Evolutionary conservation across 768 basidiomycete genomes (phyloP), one percentile per base, ranked within the genome.

Genomic region (Boletellus sp.): DNA sequence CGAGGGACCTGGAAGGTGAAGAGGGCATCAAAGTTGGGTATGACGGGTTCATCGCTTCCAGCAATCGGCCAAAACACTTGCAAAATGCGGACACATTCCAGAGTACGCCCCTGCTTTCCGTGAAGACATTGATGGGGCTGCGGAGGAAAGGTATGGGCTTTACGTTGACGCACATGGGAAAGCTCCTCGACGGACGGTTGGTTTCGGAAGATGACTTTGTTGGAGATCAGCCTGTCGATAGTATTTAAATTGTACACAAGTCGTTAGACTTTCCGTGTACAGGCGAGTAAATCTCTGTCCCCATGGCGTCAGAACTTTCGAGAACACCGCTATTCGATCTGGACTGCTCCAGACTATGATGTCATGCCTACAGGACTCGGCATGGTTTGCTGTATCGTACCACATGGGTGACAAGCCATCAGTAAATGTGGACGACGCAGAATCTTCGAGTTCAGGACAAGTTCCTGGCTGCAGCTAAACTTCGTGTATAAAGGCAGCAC

Each of bases 61-160:
- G 17, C 5, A 24, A 32, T 12, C 19, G 49, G 15, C 43, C 35
- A 2, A 4, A 7, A 28, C 12, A 26, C 24, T 12, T 41, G 26
- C 23, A 58, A 7, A n/a, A 12, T 4, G 4, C 24, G 7, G 63
- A 65, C 43, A 48, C 63, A 13, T 73, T 76, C 60, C 48, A 54
- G 19, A 23, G 50, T 28, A 71, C 67, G 36, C 74, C 72, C 7
- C 28, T 75, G 3, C 43, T 9, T 2, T 36, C 35, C 17, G 7
- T 36, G 17, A 36, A 19, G 19, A 50, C 34, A 1, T 32, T 62
- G 33, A 46, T 63, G 23, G 36, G 42, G 4, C 50, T 68, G 35
- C 65, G 72, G 26, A 63, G 73, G 49, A 77, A 72, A 45, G 73
- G 73, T 7, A 61, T 69, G 57, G 51, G 59, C 13, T 76, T 64